These are phyloP conservation scores for Umbelopsis sp. DNA, from an alignment of 192 early-diverging fungal species.

Conservation along the genomic window DNA sequence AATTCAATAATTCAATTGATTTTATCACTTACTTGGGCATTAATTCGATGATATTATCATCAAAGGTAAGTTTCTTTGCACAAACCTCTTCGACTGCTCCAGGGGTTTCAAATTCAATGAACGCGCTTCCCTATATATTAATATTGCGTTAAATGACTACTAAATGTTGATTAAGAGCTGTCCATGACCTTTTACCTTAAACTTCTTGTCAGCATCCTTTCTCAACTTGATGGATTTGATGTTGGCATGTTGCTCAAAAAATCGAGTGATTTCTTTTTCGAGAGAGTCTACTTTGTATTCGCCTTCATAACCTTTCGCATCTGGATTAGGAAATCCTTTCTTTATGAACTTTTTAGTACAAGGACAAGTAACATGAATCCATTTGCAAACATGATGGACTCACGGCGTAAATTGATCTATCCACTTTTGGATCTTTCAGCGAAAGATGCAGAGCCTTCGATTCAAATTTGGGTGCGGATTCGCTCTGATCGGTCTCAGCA, in stretches of 20 bases:
- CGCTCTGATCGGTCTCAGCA: not conserved
- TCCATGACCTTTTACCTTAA: conserved; percentile 24
- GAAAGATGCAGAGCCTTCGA: not conserved
- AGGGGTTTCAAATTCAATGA: conserved; percentile 33
- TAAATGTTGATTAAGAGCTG: too few relatives aligned
- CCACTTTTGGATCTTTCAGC: conserved; percentile 12
- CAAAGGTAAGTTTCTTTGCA: not conserved
- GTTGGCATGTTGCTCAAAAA: conserved; percentile 29
- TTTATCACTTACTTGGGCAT: conserved; percentile 27
- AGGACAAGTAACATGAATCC: not conserved
- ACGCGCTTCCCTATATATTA: conserved; percentile 30
- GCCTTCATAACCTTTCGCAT: conserved; percentile 4
- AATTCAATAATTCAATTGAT: too few relatives aligned
- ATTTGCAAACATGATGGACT: not conserved
- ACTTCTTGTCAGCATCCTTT: conserved; percentile 31
- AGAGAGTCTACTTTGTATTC: conserved; percentile 5
- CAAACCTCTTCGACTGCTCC: conserved; percentile 15
- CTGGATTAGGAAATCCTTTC: conserved; percentile 37
- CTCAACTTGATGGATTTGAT: conserved; percentile 25
- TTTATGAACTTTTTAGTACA: not conserved
- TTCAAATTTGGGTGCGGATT: not conserved
- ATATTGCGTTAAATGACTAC: not conserved
- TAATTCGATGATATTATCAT: not conserved
- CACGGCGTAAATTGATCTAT: conserved; percentile 37
- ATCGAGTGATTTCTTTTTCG: conserved; percentile 15